Evolutionary conservation across 106 monocot species (phyloP), one percentile per base, ranked within the genome.

Genomic region (Vanilla planifolia): DNA sequence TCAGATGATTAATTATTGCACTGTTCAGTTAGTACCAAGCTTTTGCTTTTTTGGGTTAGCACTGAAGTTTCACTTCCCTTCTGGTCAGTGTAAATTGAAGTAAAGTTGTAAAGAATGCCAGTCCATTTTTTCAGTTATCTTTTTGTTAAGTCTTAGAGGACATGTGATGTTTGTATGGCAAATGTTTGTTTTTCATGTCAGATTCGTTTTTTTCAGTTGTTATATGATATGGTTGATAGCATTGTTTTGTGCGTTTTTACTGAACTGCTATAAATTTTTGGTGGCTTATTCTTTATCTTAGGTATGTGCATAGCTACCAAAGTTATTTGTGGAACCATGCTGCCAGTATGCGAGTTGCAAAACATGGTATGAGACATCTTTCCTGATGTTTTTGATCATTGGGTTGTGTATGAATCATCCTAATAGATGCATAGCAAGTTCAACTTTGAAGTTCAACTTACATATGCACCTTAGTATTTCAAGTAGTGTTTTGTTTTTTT

Each of bases 241-340:
- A 48, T 20, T 20, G 4, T 2, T 48, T 17, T 20, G 7, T 17
- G 2, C 8, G n/a, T 48, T 48, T 48, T 5, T 48, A 21, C 24
- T 35, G 17, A 40, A 23, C 19, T 17, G 56, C 42, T 67, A 29
- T 16, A 21, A 21, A 22, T 22, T 51, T 57, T 15, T 39, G 7
- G 8, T 32, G 16, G 8, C 48, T 41, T 63, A 29, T 70, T 51
- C 39, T 60, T n/a, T 45, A 30, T 14, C 66, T 28, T 34, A 98
- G 98, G 98, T 98, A 98, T 66, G 98, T 88, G 52, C 98, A 98
- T 60, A 98, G 98, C 60, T 98, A 98, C 50, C 98, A 98, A 88
- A 98, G 98, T 70, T 98, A 88, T 75, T 62, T 98, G 55, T 98
- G 98, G 98, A 98, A 98, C 72, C 85, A 98, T 80, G 98, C 92